Percentiles rank a stretch among this genome's conserved stretches.
phyloP scores from a whole-genome alignment of 257 asterid genomes.

The Rubia yunnanensis region DNA sequence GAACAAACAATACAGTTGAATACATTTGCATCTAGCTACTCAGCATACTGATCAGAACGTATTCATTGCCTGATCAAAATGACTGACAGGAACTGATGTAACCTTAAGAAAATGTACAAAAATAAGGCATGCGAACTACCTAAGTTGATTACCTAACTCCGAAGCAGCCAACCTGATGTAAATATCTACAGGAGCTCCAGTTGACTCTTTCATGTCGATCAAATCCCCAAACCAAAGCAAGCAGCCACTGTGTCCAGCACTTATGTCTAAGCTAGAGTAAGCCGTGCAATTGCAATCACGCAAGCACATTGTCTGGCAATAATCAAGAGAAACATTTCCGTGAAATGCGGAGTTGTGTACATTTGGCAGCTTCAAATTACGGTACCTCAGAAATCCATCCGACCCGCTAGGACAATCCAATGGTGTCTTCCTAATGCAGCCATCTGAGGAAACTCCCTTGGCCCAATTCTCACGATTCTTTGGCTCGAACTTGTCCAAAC shows the following conservation, averaged over 20 bases:
- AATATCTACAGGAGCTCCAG: conserved; percentile 13
- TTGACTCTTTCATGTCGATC: conserved; percentile 14
- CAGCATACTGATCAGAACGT: neutral
- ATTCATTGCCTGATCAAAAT: too few relatives aligned
- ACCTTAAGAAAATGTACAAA: neutral
- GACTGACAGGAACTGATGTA: neutral
- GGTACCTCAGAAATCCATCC: conserved; percentile 19
- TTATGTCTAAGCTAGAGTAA: conserved; percentile 18
- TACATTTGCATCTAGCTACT: neutral
- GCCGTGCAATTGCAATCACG: conserved; percentile 24
- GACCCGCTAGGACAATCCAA: conserved; percentile 2
- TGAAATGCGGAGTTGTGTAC: neutral
- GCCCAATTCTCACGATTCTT: conserved; percentile 16
- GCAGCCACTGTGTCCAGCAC: conserved; percentile 26
- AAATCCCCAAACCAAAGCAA: conserved; percentile 25
- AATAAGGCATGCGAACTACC: neutral
- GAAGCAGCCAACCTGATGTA: conserved; percentile 24
- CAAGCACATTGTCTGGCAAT: conserved; percentile 15
- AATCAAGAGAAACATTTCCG: conserved; percentile 5
- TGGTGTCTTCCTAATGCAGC: conserved; percentile 17
- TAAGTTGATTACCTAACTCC: conserved; percentile 8
- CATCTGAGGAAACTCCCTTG: conserved; percentile 16
- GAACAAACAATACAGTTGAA: neutral
- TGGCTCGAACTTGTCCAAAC: conserved; percentile 29
- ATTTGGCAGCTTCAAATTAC: conserved; percentile 22